These are phyloP conservation scores for Hansenula lynferdii DNA, from an alignment of 1,139 yeast genomes.

Conservation along the genomic window DNA sequence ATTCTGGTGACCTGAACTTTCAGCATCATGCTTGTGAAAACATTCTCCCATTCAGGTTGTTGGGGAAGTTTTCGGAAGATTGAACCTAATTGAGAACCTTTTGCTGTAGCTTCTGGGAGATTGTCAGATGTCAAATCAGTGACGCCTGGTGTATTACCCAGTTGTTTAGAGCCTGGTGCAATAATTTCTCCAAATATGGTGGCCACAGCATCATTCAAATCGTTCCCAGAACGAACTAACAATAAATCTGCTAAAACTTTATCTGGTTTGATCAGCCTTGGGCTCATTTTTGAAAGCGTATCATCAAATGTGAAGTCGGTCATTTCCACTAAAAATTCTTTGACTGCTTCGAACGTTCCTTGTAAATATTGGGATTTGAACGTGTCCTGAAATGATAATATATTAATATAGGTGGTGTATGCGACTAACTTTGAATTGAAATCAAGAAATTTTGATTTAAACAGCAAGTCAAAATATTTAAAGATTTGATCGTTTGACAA, in stretches of 20 bases:
- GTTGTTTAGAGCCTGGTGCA: constrained; percentile 59
- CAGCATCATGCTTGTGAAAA: constrained; percentile 28
- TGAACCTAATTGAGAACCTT: constrained; percentile 53
- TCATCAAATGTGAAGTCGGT: too few species aligned
- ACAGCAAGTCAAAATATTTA: background rate
- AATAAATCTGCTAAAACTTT: constrained; percentile 40
- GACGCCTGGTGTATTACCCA: constrained; percentile 22
- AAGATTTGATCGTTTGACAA: background rate
- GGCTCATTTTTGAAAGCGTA: too few species aligned
- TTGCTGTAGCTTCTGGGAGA: constrained; percentile 60
- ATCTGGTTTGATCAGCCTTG: constrained; percentile 47
- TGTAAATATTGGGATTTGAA: too few species aligned
- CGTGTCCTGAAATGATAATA: too few species aligned
- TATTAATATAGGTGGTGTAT: too few species aligned
- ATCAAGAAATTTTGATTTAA: background rate
- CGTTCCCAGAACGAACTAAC: constrained; percentile 31
- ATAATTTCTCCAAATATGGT: constrained; percentile 52
- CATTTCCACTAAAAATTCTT: too few species aligned
- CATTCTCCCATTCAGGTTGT: constrained; percentile 30
- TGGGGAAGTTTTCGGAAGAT: constrained; percentile 40
- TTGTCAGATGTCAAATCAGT: constrained; percentile 41
- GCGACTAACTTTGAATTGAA: background rate
- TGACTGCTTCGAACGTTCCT: too few species aligned
- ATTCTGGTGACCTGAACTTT: constrained; percentile 27
- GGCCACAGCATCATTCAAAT: constrained; percentile 44